Evolutionary conservation across 495 filamentous ascomycete species (phyloP), one percentile per base, ranked within the genome.

Genomic region (Aspergillus biplanus): DNA sequence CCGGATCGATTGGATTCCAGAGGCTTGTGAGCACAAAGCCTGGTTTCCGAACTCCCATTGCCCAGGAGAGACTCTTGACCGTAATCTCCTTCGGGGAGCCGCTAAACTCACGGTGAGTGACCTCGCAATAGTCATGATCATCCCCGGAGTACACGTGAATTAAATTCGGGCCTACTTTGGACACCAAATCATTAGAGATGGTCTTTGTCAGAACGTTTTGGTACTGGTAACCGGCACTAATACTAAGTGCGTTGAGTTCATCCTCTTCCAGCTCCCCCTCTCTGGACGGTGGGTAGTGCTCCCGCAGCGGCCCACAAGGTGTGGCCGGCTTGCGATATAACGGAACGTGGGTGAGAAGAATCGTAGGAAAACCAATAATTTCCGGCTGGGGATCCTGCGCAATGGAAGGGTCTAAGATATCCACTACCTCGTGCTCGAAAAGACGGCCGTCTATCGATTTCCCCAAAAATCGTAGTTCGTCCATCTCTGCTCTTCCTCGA

Each of bases 91-190:
- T 85, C 1, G 94, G 89, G 0, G 85, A 85, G 47, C 83, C 85
- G 9, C 81, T 85, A 61, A 86, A 90, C 52, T 87, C 82, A 11
- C 80, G 81, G 71, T 99, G 96, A 2, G 84, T 76, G 31, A 98
- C 75, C 59, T 97, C 93, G 75, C 96, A 99, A 77, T 98, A 97
- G 74, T 99, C 96, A 75, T 99, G 96, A 73, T 99, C 96, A 68
- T 99, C 96, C 2, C 96, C 96, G 2, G 92, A 96, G 71, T 97
- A 98, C 46, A 92, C 88, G 56, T 93, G 87, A 13, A 77, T 66
- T 7, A 82, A 61, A 16, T 97, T 87, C 52, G 92, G 87, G 18
- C 92, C 91, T 33, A 92, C 81, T 54, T 86, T 87, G 21, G 88
- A 82, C 32, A 96, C 75, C 13, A 97, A 70, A 35, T 87, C 84